Evolutionary conservation across 2,329 filamentous ascomycete species (phyloP), one percentile per base, ranked within the genome.

Genomic region (Diatrype stigma): DNA sequence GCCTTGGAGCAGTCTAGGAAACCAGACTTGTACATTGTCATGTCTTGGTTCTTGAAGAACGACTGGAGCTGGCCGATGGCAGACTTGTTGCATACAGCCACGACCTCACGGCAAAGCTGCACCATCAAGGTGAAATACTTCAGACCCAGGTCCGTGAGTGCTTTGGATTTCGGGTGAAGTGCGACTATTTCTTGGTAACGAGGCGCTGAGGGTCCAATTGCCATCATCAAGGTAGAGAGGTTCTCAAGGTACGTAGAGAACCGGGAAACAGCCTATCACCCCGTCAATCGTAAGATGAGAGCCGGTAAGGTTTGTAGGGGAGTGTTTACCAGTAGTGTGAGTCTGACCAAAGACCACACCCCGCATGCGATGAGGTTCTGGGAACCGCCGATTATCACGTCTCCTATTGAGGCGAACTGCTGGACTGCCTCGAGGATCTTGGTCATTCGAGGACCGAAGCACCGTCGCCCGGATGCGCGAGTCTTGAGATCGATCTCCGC

Each of bases 351-450:
- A 0, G 70, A 65, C 75, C 73, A 77, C 0, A 77, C 70, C 12
- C 73, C 66, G 50, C 70, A 73, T 0, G 73, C 73, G 7, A 76
- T 60, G 0, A 76, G 42, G 38, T 75, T 76, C 55, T 77, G 73
- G 0, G 69, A 70, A 1, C 70, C 72, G 0, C 73, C 72, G 16
- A 76, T 47, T 0, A 72, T 42, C 7, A 70, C 59, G 57, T 71
- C 70, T 5, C 73, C 73, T n/a, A 76, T 53, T 0, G 68, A 65
- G 17, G 69, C 72, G 46, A 72, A 77, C 50, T 73, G 69, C 51
- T 77, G 73, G 0, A 73, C 65, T 0, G 67, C 60, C 10, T 73
- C 54, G 0, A 77, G 56, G 5, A 74, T 59, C 42, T 70, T 75
- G 0, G 63, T 70, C 17, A 76, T 61, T 3, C 73, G 66, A 6